Evolutionary conservation across 768 basidiomycete genomes (phyloP).

Genomic region (Tricholoma bakamatsutake): DNA sequence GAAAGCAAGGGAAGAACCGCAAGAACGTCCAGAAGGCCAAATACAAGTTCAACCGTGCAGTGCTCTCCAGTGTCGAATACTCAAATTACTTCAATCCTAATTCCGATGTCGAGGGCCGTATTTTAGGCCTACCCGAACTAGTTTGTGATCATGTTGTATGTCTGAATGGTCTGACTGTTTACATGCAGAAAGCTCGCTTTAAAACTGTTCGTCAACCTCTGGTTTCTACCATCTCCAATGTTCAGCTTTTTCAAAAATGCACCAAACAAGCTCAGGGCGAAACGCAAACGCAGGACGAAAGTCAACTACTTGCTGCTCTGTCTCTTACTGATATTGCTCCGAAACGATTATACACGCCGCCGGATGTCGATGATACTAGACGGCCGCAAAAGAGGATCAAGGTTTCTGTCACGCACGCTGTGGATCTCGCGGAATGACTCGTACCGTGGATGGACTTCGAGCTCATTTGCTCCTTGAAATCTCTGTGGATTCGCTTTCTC

Average conservation of each 20-base stretch:
- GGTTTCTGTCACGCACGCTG: slow-evolving; percentile 60
- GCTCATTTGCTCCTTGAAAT: not conserved
- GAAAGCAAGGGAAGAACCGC: slow-evolving; percentile 36
- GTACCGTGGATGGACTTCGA: not conserved
- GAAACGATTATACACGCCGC: slow-evolving; percentile 29
- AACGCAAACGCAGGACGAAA: slow-evolving; percentile 34
- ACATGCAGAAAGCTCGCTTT: slow-evolving; percentile 1
- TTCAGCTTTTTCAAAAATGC: not conserved
- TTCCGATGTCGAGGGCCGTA: slow-evolving; percentile 48
- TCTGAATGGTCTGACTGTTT: not conserved
- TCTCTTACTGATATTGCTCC: slow-evolving; percentile 16
- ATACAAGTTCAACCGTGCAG: slow-evolving; percentile 51
- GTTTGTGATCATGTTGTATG: slow-evolving; percentile 30
- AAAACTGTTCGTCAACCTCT: slow-evolving; percentile 4
- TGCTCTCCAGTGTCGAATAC: slow-evolving; percentile 42
- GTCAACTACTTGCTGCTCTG: slow-evolving; percentile 10
- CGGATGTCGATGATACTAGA: slow-evolving; percentile 15
- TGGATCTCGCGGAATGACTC: slow-evolving; percentile 69
- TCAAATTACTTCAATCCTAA: slow-evolving; percentile 66
- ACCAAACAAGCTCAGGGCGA: slow-evolving; percentile 13
- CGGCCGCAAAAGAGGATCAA: slow-evolving; percentile 57
- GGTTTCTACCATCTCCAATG: slow-evolving; percentile 8
- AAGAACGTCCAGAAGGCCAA: slow-evolving; percentile 50
- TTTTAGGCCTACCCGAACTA: slow-evolving; percentile 56
- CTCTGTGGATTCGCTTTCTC: not conserved